Conservation (phyloP, 176 grass and related monocot species). For the Rhipidocladum racemiflorum region DNA sequence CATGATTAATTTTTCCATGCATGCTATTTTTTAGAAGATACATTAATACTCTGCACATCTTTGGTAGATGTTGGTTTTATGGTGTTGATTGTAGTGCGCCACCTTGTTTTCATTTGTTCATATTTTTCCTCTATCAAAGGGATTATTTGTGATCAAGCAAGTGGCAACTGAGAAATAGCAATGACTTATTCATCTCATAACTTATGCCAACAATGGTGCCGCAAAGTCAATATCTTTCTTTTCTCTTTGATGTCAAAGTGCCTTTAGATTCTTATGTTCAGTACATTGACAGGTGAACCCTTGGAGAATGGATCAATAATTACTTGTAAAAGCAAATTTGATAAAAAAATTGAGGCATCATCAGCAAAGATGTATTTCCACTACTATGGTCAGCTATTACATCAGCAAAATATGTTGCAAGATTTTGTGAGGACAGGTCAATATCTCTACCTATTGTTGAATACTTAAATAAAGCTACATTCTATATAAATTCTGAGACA, state of each 20-base stretch:
- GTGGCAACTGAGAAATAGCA: slow-evolving; percentile 8
- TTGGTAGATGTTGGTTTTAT: neutral
- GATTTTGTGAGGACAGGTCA: slow-evolving; percentile 99
- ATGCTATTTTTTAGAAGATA: slow-evolving; percentile 3
- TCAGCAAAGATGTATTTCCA: slow-evolving; percentile 99
- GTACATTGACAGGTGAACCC: slow-evolving; percentile 46
- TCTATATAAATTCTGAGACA: neutral
- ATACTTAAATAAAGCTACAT: neutral
- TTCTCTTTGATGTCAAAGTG: neutral
- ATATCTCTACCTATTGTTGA: slow-evolving; percentile 19
- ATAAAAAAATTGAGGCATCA: slow-evolving; percentile 94
- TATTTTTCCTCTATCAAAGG: neutral
- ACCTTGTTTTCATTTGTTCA: neutral
- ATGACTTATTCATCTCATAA: slow-evolving; percentile 5
- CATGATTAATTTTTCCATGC: neutral
- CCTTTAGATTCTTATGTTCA: slow-evolving; percentile 1
- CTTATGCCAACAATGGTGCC: neutral
- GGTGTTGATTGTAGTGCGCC: neutral
- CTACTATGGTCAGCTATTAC: slow-evolving; percentile 93
- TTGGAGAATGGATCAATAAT: slow-evolving; percentile 82
- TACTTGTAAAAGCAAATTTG: slow-evolving; percentile 81
- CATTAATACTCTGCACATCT: neutral
- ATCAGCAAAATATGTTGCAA: slow-evolving; percentile 99
- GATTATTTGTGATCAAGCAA: neutral
- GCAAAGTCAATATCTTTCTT: neutral